Conservation (phyloP, 148 eudicot species). For the Drosera capensis region DNA sequence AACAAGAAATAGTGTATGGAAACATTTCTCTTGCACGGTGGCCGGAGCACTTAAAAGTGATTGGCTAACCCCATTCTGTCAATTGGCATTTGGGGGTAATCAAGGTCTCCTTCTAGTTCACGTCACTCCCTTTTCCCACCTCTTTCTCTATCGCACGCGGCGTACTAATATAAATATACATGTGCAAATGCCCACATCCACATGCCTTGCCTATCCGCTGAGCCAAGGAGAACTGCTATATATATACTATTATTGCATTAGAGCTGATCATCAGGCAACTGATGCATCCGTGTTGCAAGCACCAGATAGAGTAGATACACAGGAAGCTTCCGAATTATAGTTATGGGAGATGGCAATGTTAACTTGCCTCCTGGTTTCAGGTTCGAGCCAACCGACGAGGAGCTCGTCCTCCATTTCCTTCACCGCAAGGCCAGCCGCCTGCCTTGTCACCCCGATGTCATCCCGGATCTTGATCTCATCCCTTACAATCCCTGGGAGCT, state of each 20-base stretch:
- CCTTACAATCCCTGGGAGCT: slow-evolving; percentile 90
- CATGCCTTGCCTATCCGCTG: not conserved
- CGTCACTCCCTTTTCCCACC: not conserved
- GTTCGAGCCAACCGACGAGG: slow-evolving; percentile 68
- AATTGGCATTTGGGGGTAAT: slow-evolving; percentile 2
- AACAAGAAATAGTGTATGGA: no score
- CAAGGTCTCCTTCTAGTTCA: slow-evolving; percentile 3
- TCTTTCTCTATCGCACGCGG: not conserved
- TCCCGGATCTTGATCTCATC: slow-evolving; percentile 76
- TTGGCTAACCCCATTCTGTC: not conserved
- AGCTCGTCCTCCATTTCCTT: slow-evolving; percentile 70
- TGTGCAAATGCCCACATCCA: not conserved
- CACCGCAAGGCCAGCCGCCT: slow-evolving; percentile 48
- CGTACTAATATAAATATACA: not conserved
- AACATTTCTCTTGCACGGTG: not conserved
- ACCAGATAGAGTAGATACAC: not conserved
- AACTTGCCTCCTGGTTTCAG: slow-evolving; percentile 81
- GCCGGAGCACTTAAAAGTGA: not conserved
- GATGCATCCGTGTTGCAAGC: not conserved
- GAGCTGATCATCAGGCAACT: not conserved
- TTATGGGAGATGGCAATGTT: slow-evolving; percentile 29
- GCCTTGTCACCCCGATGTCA: slow-evolving; percentile 69
- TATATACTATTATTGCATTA: no score
- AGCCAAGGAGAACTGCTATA: no score
- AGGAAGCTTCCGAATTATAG: not conserved